phyloP scores from a whole-genome alignment of 768 basidiomycete species.

The Kondoa malvinella region DNA sequence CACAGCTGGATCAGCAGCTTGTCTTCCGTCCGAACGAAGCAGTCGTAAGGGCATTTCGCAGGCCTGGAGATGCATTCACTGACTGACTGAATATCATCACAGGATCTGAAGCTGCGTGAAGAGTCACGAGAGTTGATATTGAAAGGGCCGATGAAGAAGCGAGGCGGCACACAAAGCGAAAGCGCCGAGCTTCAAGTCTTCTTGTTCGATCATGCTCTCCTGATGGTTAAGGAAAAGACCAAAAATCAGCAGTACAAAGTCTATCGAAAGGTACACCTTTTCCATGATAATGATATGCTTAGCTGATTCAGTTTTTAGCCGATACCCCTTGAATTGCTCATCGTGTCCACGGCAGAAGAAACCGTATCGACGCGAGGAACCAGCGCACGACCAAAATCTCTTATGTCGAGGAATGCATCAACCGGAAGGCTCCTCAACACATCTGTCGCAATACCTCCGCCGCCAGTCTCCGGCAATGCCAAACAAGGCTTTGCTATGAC shows the following conservation, averaged over 20 bases:
- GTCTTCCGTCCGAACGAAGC: slow-evolving; percentile 75
- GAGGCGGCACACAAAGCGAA: slow-evolving; percentile 51
- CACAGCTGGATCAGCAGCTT: slow-evolving; percentile 82
- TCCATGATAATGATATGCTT: neutral
- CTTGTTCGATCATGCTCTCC: slow-evolving; percentile 85
- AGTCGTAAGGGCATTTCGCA: slow-evolving; percentile 36
- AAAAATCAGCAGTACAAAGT: slow-evolving; percentile 85
- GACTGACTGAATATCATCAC: slow-evolving; percentile 34
- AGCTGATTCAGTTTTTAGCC: slow-evolving; percentile 42
- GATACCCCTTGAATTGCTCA: slow-evolving; percentile 81
- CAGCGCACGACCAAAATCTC: slow-evolving; percentile 27
- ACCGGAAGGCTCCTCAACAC: slow-evolving; percentile 7
- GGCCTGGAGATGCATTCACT: no score
- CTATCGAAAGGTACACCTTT: slow-evolving; percentile 54
- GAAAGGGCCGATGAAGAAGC: slow-evolving; percentile 75
- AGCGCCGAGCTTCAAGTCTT: slow-evolving; percentile 85
- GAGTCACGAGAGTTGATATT: slow-evolving; percentile 79
- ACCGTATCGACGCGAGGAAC: slow-evolving; percentile 30
- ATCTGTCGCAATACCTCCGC: slow-evolving; percentile 16
- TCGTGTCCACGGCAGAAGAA: slow-evolving; percentile 54
- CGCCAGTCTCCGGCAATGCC: slow-evolving; percentile 12
- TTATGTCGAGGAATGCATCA: slow-evolving; percentile 24
- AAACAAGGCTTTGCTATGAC: slow-evolving; percentile 85
- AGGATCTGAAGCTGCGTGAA: slow-evolving; percentile 62
- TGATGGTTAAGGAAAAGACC: slow-evolving; percentile 75